Percentiles rank a stretch among this genome's conserved stretches.
Evolutionary conservation across 768 basidiomycete species (phyloP).

Genomic region (Dacryopinax spathularia): DNA sequence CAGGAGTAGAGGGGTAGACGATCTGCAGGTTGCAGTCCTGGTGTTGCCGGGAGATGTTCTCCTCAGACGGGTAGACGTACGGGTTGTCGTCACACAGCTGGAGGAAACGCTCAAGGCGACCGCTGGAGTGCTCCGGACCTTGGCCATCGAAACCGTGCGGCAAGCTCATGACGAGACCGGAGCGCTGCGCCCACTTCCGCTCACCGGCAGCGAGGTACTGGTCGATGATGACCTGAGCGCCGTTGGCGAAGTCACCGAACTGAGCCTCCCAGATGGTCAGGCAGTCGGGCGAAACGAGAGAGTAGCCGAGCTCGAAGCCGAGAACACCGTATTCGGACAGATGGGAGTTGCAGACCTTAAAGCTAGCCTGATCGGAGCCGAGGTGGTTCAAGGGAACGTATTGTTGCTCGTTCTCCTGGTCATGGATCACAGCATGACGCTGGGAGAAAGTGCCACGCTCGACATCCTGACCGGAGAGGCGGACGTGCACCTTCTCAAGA

Average conservation of each 20-base stretch:
- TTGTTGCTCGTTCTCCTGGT: conserved; percentile 82
- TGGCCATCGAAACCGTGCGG: conserved; percentile 98
- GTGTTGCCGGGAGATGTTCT: conserved; percentile 88
- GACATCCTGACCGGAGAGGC: conserved; percentile 94
- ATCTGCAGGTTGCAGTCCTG: conserved; percentile 99
- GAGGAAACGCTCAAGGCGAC: conserved; percentile 87
- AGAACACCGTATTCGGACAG: conserved; percentile 89
- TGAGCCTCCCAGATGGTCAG: conserved; percentile 98
- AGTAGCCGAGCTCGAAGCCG: conserved; percentile 97
- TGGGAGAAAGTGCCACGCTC: conserved; percentile 99
- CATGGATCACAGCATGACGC: conserved; percentile 91
- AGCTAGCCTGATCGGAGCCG: conserved; percentile 73
- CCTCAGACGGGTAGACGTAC: conserved; percentile 66
- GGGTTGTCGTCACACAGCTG: conserved; percentile 98
- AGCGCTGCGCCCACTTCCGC: conserved; percentile 92
- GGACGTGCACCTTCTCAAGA: conserved; percentile 84
- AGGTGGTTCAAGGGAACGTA: conserved; percentile 84
- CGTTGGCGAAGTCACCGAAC: conserved; percentile 97
- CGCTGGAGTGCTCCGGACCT: conserved; percentile 95
- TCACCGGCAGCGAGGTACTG: conserved; percentile 98
- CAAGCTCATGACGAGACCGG: conserved; percentile 72
- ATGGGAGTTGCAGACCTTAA: conserved; percentile 93
- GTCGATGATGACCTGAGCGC: conserved; percentile 94
- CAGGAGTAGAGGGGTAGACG: conserved; percentile 91
- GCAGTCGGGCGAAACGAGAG: conserved; percentile 83